Base-by-base conservation (phyloP, 768 basidiomycete genomes). In the Lactifluus pinguis region DNA sequence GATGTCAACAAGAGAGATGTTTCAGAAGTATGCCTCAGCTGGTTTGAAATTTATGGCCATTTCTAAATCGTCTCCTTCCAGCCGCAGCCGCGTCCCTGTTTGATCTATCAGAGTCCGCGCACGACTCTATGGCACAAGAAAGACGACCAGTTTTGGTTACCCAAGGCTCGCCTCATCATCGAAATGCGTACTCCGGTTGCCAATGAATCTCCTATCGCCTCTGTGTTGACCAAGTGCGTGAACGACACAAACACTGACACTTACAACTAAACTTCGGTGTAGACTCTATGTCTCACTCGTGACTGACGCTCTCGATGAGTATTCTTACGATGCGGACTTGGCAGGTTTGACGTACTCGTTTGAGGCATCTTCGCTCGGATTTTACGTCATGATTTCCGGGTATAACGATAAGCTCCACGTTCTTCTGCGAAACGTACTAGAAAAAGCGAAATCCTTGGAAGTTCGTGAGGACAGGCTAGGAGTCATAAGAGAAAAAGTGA, bases 91-190 rank as follows among this genome's bases (percentile, higher is more conserved):
- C 80, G 89, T 13, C 95, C 95, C 4, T 76, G 80, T 61, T 80
- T 94, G 61, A 81, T 98, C 57, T 76, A 82, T 36, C 81, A 94
- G 71, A 89, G 84, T 0, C 74, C 81, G 0, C 67, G 86, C 30
- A 87, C 86, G 4, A 80, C 85, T 13, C 74, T 98, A 3, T 99
- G 95, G 95, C 83, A 94, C 74, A 99, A 99, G 77, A 94, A 94
- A 70, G 97, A 99, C 70, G 95, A 99, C 72, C 82, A 79, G 62
- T 99, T 97, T 76, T 95, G 92, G 89, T 83, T 95, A 10, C 97
- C 97, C 0, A 92, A 90, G 69, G 92, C 93, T 2, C 80, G 83
- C 63, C 80, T 87, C 21, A 74, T 86, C 58, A 78, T 98, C 56
- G 83, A 89, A 65, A 75, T 95, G 49, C 80, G 87, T 67, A 89